phyloP scores from a whole-genome alignment of 257 asterid genomes.

The Solanum sitiens region DNA sequence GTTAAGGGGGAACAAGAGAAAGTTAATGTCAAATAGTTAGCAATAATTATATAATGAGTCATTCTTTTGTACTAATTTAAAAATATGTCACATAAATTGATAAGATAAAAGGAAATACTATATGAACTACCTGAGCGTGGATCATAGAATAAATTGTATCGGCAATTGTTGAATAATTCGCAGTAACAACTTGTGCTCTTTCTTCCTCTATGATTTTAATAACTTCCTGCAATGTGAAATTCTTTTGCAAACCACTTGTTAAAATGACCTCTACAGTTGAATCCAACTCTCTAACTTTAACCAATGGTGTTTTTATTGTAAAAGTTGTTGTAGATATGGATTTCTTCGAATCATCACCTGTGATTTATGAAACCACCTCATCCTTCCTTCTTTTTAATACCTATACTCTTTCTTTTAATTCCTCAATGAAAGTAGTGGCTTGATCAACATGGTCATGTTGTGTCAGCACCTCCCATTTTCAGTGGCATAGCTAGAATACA shows the following conservation, averaged over 20 bases:
- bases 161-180: slow-evolving; percentile 1
- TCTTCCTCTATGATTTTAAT: slow-evolving; percentile 20
- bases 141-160: slow-evolving; percentile 8
- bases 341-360: neutral
- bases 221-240: slow-evolving; percentile 9
- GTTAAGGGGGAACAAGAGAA: neutral
- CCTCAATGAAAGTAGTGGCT: slow-evolving; percentile 15
- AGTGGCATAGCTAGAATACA: too few relatives aligned
- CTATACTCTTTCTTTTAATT: slow-evolving; percentile 12
- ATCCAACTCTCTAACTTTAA: slow-evolving; percentile 16
- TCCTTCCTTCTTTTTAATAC: slow-evolving; percentile 16
- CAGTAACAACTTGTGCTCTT: slow-evolving; percentile 28
- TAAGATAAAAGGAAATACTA: neutral
- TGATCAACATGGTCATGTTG: slow-evolving; percentile 24
- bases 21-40: neutral
- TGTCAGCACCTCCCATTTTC: slow-evolving; percentile 8
- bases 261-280: slow-evolving; percentile 29
- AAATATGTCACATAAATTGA: neutral
- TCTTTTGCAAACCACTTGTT: slow-evolving; percentile 8
- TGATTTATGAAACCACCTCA: neutral
- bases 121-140: slow-evolving; percentile 26
- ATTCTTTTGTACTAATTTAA: neutral
- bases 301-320: neutral
- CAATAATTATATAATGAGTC: neutral
- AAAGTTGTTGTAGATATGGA: neutral